These are phyloP conservation scores for Buddleja alternifolia DNA, from an alignment of 257 asterid species.

Conservation along the genomic window DNA sequence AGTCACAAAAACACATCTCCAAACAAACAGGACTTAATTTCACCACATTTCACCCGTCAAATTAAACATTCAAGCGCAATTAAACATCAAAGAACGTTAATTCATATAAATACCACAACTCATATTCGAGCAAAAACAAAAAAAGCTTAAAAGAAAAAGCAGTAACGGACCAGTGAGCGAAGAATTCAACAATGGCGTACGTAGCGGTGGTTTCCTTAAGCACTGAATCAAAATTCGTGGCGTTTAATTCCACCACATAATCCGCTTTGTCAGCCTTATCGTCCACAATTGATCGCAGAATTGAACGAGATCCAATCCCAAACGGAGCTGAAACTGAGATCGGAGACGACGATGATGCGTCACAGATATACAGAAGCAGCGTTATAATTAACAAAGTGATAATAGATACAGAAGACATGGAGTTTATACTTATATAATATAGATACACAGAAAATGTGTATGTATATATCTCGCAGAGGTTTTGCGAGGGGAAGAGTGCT, in stretches of 20 bases:
- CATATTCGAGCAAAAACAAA: background rate
- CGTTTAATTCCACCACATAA: constrained; percentile 71
- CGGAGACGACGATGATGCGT: constrained; percentile 28
- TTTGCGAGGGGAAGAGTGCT: background rate
- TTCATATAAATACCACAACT: background rate
- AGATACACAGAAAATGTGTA: constrained; percentile 30
- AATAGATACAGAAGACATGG: constrained; percentile 36
- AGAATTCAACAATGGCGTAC: constrained; percentile 82
- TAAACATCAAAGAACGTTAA: constrained; percentile 4
- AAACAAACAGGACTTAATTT: too few relatives aligned
- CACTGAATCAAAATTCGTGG: constrained; percentile 69
- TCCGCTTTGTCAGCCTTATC: constrained; percentile 44
- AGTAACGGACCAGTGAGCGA: constrained; percentile 75
- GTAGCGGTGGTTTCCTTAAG: constrained; percentile 72
- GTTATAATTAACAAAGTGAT: constrained; percentile 39
- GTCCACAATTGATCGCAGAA: constrained; percentile 59
- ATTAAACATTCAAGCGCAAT: constrained; percentile 1
- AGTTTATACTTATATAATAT: constrained; percentile 10
- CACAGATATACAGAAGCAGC: constrained; percentile 35
- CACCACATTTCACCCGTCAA: constrained; percentile 5
- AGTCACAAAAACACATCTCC: background rate
- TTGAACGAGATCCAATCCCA: constrained; percentile 60
- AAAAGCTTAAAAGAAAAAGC: background rate
- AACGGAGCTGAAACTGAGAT: constrained; percentile 33
- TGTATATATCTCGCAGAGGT: constrained; percentile 28